phyloP scores from a whole-genome alignment of 805 yeast genomes.

The Zygosaccharomyces bisporus region DNA sequence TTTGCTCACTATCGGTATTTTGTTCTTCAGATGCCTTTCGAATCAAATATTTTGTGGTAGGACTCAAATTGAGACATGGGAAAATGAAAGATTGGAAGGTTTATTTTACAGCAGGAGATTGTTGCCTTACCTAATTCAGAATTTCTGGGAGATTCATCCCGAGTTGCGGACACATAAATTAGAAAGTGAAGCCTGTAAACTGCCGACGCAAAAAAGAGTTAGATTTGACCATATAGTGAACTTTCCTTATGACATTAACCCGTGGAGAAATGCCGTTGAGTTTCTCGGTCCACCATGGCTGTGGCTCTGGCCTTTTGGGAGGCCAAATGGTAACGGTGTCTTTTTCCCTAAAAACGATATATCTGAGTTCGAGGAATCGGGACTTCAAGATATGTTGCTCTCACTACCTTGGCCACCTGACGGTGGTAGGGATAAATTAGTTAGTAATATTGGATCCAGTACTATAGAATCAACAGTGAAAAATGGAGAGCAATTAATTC shows the following conservation, averaged over 20 bases:
- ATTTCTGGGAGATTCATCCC: slow-evolving; percentile 43
- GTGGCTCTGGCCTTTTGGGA: slow-evolving; percentile 74
- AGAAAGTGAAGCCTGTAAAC: slow-evolving; percentile 16
- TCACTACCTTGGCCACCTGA: slow-evolving; percentile 93
- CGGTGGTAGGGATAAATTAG: slow-evolving; percentile 45
- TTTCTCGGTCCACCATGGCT: slow-evolving; percentile 57
- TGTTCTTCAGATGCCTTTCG: slow-evolving; percentile 58
- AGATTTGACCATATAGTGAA: slow-evolving; percentile 57
- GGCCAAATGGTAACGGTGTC: slow-evolving; percentile 58
- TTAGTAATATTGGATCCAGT: slow-evolving; percentile 27
- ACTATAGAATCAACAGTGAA: slow-evolving; percentile 18
- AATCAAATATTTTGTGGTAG: slow-evolving; percentile 59
- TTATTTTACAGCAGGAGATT: slow-evolving; percentile 55
- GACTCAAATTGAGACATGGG: slow-evolving; percentile 94
- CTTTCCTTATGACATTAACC: slow-evolving; percentile 81
- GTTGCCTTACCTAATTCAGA: slow-evolving; percentile 41
- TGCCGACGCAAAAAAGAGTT: slow-evolving; percentile 30
- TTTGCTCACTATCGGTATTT: slow-evolving; percentile 51
- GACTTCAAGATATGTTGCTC: slow-evolving; percentile 50
- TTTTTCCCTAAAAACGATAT: slow-evolving; percentile 53
- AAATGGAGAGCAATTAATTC: slow-evolving; percentile 35
- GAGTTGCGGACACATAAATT: slow-evolving; percentile 14
- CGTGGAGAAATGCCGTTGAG: slow-evolving; percentile 48
- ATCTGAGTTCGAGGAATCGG: slow-evolving; percentile 31
- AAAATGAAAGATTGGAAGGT: slow-evolving; percentile 70